Conservation (phyloP, 2,329 filamentous ascomycete genomes). For the Cadophora gregata region DNA sequence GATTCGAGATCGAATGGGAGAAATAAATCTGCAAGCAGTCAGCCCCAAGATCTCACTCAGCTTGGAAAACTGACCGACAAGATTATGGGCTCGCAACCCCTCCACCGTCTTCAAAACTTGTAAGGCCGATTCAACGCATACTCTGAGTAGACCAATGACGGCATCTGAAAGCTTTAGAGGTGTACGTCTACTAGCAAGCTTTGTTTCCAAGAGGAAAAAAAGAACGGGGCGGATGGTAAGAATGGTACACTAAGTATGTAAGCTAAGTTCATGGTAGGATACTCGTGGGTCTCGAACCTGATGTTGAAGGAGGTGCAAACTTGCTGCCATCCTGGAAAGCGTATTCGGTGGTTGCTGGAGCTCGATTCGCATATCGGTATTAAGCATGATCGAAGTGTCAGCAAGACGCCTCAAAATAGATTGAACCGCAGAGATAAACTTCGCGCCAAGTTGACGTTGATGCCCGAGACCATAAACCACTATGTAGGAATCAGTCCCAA, state of each 20-base stretch:
- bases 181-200: neutral
- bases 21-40: neutral
- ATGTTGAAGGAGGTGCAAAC: constrained; percentile 13
- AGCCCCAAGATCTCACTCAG: too few relatives aligned
- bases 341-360: neutral
- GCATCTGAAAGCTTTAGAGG: constrained; percentile 9
- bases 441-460: constrained; percentile 13
- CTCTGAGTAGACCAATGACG: constrained; percentile 11
- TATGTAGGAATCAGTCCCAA: neutral
- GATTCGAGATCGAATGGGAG: constrained; percentile 15
- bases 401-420: constrained; percentile 9
- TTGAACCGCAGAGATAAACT: constrained; percentile 16
- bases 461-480: constrained; percentile 17
- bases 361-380: constrained; percentile 14
- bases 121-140: constrained; percentile 13
- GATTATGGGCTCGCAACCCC: constrained; percentile 8
- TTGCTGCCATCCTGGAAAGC: constrained; percentile 15
- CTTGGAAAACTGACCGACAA: constrained; percentile 9
- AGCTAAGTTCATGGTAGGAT: neutral
- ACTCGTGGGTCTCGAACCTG: neutral
- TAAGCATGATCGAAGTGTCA: constrained; percentile 16
- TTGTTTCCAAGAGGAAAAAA: constrained; percentile 18
- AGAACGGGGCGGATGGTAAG: constrained; percentile 16
- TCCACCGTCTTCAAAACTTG: constrained; percentile 17
- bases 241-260: constrained; percentile 7